Evolutionary conservation across 2,329 filamentous ascomycete genomes (phyloP).

Genomic region (Pestalotiopsis sp.): DNA sequence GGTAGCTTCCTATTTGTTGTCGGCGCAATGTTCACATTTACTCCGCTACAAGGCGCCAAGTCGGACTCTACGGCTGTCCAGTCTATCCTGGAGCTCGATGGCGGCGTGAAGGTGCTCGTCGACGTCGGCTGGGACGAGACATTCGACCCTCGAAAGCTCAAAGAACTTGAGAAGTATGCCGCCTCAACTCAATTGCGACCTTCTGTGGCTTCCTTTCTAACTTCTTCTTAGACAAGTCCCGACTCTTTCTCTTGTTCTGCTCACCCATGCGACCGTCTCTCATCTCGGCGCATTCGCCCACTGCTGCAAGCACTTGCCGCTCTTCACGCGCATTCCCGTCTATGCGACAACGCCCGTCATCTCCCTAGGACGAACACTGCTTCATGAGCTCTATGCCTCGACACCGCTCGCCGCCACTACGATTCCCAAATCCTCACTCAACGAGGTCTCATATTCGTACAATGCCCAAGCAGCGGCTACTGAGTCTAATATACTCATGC

Average conservation of each 20-base stretch:
- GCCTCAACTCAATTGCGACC: constrained; percentile 11
- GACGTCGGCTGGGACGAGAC: constrained; percentile 95
- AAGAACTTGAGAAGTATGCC: constrained; percentile 83
- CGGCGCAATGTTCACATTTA: constrained; percentile 88
- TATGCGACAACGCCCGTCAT: constrained; percentile 95
- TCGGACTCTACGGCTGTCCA: constrained; percentile 85
- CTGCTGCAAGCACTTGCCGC: constrained; percentile 93
- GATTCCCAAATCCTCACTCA: constrained; percentile 73
- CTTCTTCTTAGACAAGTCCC: constrained; percentile 70
- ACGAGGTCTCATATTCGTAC: constrained; percentile 59
- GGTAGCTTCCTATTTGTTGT: constrained; percentile 3
- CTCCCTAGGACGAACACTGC: constrained; percentile 84
- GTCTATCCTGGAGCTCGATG: constrained; percentile 95
- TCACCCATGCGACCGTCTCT: constrained; percentile 89
- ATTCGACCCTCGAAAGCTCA: constrained; percentile 81
- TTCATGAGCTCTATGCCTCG: constrained; percentile 91
- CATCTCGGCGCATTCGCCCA: constrained; percentile 94
- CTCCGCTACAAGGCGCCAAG: constrained; percentile 86
- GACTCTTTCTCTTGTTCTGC: constrained; percentile 87
- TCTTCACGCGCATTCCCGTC: constrained; percentile 88
- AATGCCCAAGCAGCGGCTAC: constrained; percentile 50
- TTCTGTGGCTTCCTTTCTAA: constrained; percentile 11
- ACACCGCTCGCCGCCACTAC: constrained; percentile 86
- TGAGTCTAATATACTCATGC: constrained; percentile 58
- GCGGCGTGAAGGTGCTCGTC: constrained; percentile 91